These are phyloP conservation scores for Paramyrothecium roridum DNA, from an alignment of 2,329 filamentous ascomycete genomes.

Conservation along the genomic window DNA sequence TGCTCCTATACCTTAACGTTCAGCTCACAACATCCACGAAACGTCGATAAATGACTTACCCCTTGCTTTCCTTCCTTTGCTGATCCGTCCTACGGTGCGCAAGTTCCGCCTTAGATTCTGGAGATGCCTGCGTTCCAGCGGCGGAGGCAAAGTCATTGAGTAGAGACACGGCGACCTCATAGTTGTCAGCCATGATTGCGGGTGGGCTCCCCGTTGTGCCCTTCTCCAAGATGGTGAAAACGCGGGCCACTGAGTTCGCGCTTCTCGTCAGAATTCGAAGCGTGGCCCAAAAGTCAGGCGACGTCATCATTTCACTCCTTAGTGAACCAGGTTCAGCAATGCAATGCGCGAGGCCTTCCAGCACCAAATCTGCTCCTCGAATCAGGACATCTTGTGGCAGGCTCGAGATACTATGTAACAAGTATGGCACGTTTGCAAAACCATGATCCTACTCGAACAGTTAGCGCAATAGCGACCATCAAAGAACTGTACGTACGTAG, in stretches of 20 bases:
- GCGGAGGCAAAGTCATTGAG: conserved; percentile 88
- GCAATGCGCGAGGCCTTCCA: conserved; percentile 77
- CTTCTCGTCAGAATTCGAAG: conserved; percentile 71
- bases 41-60: conserved; percentile 11
- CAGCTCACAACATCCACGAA: not conserved
- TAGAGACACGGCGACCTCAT: conserved; percentile 79
- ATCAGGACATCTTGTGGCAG: conserved; percentile 76
- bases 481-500: conserved; percentile 59
- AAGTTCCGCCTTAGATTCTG: conserved; percentile 66
- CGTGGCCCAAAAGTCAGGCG: conserved; percentile 95
- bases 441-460: conserved; percentile 66
- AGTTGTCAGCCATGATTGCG: conserved; percentile 92
- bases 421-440: conserved; percentile 86
- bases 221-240: conserved; percentile 83
- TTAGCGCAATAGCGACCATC: not conserved
- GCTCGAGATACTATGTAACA: conserved; percentile 87
- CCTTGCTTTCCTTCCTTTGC: conserved; percentile 19
- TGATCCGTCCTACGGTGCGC: conserved; percentile 30
- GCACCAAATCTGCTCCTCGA: conserved; percentile 70
- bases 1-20: conserved; percentile 18
- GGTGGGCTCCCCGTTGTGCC: conserved; percentile 71
- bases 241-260: conserved; percentile 67
- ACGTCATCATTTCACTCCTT: conserved; percentile 90
- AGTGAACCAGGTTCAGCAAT: conserved; percentile 75
- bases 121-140: conserved; percentile 67